Base-by-base conservation (phyloP, 2,329 filamentous ascomycete species). In the Hymenoscyphus linearis region DNA sequence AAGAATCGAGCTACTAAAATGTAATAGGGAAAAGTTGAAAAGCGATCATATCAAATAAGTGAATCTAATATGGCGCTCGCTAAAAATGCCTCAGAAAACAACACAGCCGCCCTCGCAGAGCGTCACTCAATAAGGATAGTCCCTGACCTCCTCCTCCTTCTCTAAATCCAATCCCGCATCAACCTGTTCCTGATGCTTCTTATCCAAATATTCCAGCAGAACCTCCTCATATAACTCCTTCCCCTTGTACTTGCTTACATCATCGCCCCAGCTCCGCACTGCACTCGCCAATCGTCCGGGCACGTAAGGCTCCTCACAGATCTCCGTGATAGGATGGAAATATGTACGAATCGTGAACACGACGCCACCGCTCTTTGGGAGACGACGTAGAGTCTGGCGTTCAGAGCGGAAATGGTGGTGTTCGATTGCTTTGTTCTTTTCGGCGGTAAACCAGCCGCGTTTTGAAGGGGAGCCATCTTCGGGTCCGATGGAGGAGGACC, bases 171-270 rank as follows among this genome's bases (percentile, higher is more conserved):
- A 68, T 0, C 90, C 90, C 13, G 74, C 76, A n/a, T 79, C 80
- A 2, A 93, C 64, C 76, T 96, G 90, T 76, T 89, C 87, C 72
- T 83, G 75, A 75, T 95, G 89, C 76, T 87, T 89, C 66, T 69
- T 69, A 74, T 96, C 91, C 63, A 96, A 73, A 74, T 87, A 96
- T 72, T 91, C 86, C 63, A 96, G 74, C 70, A 96, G 68, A 0
- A 93, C 86, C 27, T 87, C 83, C 22, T 80, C 82, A 73, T 92
- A 96, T 76, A 81, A 84, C 66, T 90, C 88, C 71, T 81, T 85
- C 0, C 91, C 90, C 76, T 95, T 95, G 72, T 96, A 96, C 66
- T 76, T 77, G 16, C 82, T 82, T 7, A 95, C 90, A 75, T 91
- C 86, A 52, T 88, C 85, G 0, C 87, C 89, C 91, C 91, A 95